phyloP scores from a whole-genome alignment of 805 yeast genomes.

The Zygosaccharomyces kombuchaensis region DNA sequence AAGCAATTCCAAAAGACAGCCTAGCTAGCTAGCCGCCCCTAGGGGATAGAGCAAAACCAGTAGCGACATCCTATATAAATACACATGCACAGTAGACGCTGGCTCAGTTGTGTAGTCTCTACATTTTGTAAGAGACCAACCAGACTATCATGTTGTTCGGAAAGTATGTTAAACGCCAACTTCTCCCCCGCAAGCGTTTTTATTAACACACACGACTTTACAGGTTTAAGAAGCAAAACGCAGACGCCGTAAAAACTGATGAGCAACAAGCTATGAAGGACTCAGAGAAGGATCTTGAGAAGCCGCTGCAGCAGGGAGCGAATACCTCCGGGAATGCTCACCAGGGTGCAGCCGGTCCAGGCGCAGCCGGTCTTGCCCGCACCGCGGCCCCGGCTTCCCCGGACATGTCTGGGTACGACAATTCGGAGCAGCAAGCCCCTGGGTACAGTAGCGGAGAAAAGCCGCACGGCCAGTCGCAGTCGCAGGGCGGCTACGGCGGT shows the following conservation, averaged over 20 bases:
- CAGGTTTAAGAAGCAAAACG: constrained; percentile 3
- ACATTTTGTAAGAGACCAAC: no score
- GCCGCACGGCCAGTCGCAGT: constrained; percentile 1
- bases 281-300: constrained; percentile 1
- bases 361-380: neutral
- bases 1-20: neutral
- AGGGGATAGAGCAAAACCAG: constrained; percentile 2
- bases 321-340: neutral
- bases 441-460: no score
- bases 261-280: neutral
- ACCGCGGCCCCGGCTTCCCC: neutral
- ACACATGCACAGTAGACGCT: neutral
- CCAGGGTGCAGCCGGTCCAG: no score
- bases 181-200: neutral
- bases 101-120: no score
- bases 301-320: neutral
- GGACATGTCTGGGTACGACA: neutral
- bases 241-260: neutral
- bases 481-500: neutral
- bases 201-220: neutral
- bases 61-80: neutral
- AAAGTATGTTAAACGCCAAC: neutral
- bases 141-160: neutral
- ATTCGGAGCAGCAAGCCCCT: no score
- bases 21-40: constrained; percentile 2